Percentiles rank a stretch among this genome's conserved stretches.
Evolutionary conservation across 2,329 filamentous ascomycete genomes (phyloP).

Genomic region (Aciculosporium take): DNA sequence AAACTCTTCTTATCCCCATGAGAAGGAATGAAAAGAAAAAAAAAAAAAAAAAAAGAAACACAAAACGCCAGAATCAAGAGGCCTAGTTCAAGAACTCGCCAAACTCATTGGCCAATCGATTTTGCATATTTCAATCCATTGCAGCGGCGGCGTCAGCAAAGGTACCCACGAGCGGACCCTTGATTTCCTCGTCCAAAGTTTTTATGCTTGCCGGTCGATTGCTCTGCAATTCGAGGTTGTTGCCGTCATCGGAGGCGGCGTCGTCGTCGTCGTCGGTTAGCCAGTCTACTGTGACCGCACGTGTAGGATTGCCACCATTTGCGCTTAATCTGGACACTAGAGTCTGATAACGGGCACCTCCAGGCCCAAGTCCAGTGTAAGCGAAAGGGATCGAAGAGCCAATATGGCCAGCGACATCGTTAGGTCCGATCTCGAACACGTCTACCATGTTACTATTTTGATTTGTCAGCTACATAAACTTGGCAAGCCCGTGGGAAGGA

Average conservation of each 20-base stretch:
- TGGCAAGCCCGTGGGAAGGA: neutral
- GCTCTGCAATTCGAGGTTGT: slow-evolving; percentile 26
- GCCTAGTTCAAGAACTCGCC: neutral
- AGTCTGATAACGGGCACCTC: slow-evolving; percentile 44
- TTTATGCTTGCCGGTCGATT: slow-evolving; percentile 20
- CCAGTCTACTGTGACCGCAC: slow-evolving; percentile 41
- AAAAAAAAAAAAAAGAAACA: neutral
- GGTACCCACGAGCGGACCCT: slow-evolving; percentile 39
- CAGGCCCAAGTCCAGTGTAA: slow-evolving; percentile 40
- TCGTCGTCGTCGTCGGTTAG: slow-evolving; percentile 33
- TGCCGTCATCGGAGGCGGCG: too few relatives aligned
- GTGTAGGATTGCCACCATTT: slow-evolving; percentile 24
- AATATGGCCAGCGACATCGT: slow-evolving; percentile 25
- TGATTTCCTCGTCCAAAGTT: slow-evolving; percentile 20
- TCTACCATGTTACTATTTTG: slow-evolving; percentile 47
- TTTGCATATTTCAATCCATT: slow-evolving; percentile 22
- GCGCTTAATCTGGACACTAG: slow-evolving; percentile 44
- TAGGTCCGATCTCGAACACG: slow-evolving; percentile 49
- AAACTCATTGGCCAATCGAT: neutral
- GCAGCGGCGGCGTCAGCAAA: slow-evolving; percentile 45
- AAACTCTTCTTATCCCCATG: neutral
- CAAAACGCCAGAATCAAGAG: neutral
- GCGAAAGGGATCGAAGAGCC: slow-evolving; percentile 26
- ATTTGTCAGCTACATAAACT: slow-evolving; percentile 5
- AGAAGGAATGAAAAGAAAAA: neutral